phyloP scores from a whole-genome alignment of 305 asterid species.

The Fraxinus angustifolia region DNA sequence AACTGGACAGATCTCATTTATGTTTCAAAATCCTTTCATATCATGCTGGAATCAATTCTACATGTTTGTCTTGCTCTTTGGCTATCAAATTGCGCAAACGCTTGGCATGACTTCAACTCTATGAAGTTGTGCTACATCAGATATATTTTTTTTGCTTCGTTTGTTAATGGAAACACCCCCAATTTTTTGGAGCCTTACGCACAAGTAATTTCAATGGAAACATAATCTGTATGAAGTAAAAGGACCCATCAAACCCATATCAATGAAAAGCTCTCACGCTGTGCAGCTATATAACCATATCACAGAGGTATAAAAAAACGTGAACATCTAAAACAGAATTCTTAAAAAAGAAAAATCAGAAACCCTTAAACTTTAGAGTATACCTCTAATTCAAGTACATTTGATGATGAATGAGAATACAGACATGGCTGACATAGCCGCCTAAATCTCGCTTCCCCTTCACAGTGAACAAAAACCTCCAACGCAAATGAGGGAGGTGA shows the following conservation, averaged over 20 bases:
- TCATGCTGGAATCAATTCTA: not conserved
- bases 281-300: not conserved
- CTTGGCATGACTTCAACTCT: not conserved
- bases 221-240: constrained; percentile 8
- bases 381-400: constrained; percentile 95
- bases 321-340: not conserved
- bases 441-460: constrained; percentile 92
- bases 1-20: not conserved
- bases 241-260: constrained; percentile 19
- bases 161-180: not conserved
- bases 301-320: not conserved
- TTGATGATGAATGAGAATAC: constrained; percentile 93
- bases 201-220: not conserved
- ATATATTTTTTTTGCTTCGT: not conserved
- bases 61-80: not conserved
- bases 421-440: constrained; percentile 85
- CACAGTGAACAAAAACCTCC: constrained; percentile 92
- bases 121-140: not conserved
- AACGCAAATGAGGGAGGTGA: constrained; percentile 86
- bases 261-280: not conserved
- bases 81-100: not conserved
- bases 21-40: not conserved
- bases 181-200: not conserved
- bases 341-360: not conserved
- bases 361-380: constrained; percentile 10